Percentiles rank a stretch among this genome's conserved stretches.
Evolutionary conservation across 169 alveolate genomes (phyloP).

Genomic region (Toxoplasma gondii): DNA sequence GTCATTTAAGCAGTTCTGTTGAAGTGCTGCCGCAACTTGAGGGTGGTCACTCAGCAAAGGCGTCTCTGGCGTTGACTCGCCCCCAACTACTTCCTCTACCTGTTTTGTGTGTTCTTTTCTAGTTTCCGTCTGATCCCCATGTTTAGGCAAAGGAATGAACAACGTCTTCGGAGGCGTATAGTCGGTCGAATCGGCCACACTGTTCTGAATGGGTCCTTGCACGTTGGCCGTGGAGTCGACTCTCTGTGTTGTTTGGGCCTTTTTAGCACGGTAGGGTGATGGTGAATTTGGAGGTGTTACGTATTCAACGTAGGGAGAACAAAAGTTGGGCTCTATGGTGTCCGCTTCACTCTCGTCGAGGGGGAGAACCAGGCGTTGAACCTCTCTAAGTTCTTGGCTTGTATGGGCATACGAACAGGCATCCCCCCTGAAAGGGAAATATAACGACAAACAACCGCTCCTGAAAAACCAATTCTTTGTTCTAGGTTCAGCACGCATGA

Average conservation of each 20-base stretch:
- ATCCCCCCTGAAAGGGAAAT: neutral
- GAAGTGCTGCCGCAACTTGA: constrained; percentile 1
- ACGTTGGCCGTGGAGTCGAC: neutral
- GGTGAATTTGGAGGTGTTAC: neutral
- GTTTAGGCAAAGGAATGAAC: neutral
- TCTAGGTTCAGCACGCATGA: no score
- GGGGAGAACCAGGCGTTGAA: constrained; percentile 10
- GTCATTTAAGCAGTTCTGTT: neutral
- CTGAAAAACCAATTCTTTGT: neutral
- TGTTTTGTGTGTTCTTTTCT: neutral
- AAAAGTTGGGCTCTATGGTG: neutral
- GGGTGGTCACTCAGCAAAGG: constrained; percentile 19
- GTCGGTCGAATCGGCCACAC: neutral
- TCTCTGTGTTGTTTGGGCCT: neutral
- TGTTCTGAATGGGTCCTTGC: neutral
- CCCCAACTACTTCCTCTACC: neutral
- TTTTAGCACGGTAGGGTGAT: neutral
- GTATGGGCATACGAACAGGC: constrained; percentile 25
- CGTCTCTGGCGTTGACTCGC: constrained; percentile 23
- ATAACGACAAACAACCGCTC: neutral
- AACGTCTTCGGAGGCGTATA: neutral
- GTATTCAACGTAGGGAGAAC: constrained; percentile 20
- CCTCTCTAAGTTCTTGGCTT: constrained; percentile 17
- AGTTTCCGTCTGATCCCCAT: neutral
- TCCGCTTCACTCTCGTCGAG: constrained; percentile 5